Base-by-base conservation (phyloP, 495 filamentous ascomycete species). In the Podospora tetraspora region DNA sequence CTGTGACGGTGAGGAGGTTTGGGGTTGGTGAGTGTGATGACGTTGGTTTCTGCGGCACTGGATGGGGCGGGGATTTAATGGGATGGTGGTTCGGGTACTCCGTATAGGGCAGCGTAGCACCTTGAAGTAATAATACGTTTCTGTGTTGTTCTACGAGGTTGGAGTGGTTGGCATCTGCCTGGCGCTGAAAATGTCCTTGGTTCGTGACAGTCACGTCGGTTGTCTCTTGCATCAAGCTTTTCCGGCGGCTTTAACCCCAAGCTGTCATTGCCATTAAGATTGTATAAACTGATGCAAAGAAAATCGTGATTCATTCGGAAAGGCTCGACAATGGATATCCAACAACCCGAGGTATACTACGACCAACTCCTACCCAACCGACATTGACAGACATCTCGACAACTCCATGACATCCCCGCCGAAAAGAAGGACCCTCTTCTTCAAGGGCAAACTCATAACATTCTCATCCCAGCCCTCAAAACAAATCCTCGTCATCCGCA, bases 401-500 rank as follows among this genome's bases (percentile, higher is more conserved):
- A 32, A 66, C 57, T 19, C 24, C 19, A 3, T n/a, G 43, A n/a
- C 43, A n/a, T 43, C 34, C 13, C 43, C 12, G 43, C 7, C 0
- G 5, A 52, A n/a, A 52, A 52, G 34, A 1, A n/a, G 19, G 43
- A 6, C 3, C 3, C 7, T 12, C 19, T n/a, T n/a, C 43, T n/a
- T n/a, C 25, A 25, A 25, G 43, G 43, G 43, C 6, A 52, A n/a
- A n/a, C 4, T n/a, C 6, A 8, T n/a, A 3, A 8, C 37, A n/a
- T n/a, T 52, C 37, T 2, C 37, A 19, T 13, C 16, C 34, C 11
- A 29, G 37, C 13, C 12, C 57, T 77, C 62, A 78, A 68, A 75
- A 75, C 66, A 79, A 29, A 68, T 81, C 78, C 37, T 80, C 76
- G n/a, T 78, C 78, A 21, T 59, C 69, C 30, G 69, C 57, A 23